Evolutionary conservation across 2,329 filamentous ascomycete species (phyloP).

Genomic region (Cordyceps tenuipes): DNA sequence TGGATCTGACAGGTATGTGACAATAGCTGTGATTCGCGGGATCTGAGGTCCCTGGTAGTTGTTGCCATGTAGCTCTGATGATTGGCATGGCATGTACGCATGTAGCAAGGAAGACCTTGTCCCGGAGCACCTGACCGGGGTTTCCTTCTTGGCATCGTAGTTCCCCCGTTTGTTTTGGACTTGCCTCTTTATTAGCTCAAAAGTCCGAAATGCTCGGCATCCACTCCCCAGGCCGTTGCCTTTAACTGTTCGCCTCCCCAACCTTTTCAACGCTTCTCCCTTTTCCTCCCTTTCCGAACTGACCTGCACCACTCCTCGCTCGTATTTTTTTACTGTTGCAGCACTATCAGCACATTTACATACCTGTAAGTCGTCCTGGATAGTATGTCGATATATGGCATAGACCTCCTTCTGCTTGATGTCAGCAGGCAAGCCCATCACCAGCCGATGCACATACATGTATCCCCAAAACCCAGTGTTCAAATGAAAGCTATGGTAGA

Average conservation of each 20-base stretch:
- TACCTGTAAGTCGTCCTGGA: not conserved
- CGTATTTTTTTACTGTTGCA: not conserved
- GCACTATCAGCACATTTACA: not conserved
- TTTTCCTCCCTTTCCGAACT: not conserved
- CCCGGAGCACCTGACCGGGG: no score
- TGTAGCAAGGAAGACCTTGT: no score
- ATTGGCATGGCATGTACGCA: no score
- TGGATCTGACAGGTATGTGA: no score
- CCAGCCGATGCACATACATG: not conserved
- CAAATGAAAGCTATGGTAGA: not conserved
- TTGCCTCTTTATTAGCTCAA: not conserved
- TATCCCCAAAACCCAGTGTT: not conserved
- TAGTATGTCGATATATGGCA: not conserved
- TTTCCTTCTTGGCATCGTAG: not conserved
- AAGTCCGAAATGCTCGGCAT: not conserved
- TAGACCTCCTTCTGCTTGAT: no score
- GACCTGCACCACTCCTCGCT: not conserved
- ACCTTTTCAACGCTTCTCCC: not conserved
- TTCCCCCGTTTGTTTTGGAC: not conserved
- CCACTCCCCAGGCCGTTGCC: not conserved
- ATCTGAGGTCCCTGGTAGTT: no score
- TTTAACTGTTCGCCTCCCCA: not conserved
- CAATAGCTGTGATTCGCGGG: no score
- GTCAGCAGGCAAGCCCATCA: not conserved
- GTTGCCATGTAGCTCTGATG: no score